Base-by-base conservation (phyloP, 1,139 yeast genomes). In the Pichia sp. region DNA sequence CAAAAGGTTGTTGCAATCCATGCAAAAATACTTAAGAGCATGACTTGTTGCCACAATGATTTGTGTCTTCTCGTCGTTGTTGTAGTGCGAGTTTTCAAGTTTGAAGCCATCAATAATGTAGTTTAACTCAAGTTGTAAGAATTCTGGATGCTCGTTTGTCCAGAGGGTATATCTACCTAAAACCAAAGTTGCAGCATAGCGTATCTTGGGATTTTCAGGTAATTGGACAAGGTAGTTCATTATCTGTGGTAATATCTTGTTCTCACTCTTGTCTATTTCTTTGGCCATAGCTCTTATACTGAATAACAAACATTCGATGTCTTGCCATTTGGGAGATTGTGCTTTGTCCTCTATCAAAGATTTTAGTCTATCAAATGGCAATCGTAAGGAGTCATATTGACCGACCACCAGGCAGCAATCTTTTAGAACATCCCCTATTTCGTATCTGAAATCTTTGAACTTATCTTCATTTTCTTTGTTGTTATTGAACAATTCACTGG, bases 341-440 rank as follows among this genome's bases (percentile, higher is more conserved):
- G 69, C 13, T 43, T 21, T 16, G 25, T 21, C 26, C 47, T 48
- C 55, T 55, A 80, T 67, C 22, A 73, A 65, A 3, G 66, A 57
- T 60, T 78, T 77, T 49, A 85, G 73, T 60, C 74, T 76, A 46
- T 70, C 71, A 63, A 82, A 83, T 21, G 91, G 88, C 48, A 82
- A 77, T 43, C 71, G 70, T 36, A 95, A 73, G 0, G 96, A 90
- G 42, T 70, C 73, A 4, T 80, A 71, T 2, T 95, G 78, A 0
- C 98, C 98, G 41, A 88, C 83, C 2, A 93, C 91, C 1, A 88
- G 87, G 61, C 97, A 88, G 70, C 98, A 90, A 66, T 91, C 96
- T 65, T 93, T 95, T 57, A 95, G 73, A 12, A 93, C 96, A 66
- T 93, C 98, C 30, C 98, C 98, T 87, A 93, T 88, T 57, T 90